Conservation (phyloP, 192 early-diverging fungal genomes). For the Radiomyces spectabilis region DNA sequence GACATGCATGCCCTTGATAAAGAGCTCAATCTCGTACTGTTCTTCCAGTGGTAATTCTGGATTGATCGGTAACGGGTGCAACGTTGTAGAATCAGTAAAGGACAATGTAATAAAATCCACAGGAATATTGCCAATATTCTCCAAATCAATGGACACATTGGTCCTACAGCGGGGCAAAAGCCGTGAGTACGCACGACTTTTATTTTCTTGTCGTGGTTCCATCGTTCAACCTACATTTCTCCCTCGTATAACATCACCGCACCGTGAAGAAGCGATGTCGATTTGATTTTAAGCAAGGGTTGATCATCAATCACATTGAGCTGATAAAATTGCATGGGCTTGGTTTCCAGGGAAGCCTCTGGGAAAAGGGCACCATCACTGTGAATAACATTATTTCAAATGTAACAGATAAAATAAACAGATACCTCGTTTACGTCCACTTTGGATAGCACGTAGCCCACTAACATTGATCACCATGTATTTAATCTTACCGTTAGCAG, state of each 20-base stretch:
- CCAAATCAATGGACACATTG: conserved; percentile 50
- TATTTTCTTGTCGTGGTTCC: no score
- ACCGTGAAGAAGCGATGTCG: conserved; percentile 47
- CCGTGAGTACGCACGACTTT: no score
- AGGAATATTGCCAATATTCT: conserved; percentile 67
- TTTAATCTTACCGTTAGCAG: no score
- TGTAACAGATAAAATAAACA: background rate
- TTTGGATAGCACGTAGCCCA: conserved; percentile 12
- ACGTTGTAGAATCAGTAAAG: conserved; percentile 45
- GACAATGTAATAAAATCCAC: conserved; percentile 62
- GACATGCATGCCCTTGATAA: conserved; percentile 43
- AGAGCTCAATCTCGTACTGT: conserved; percentile 71
- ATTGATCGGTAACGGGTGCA: conserved; percentile 16
- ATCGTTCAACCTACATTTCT: conserved; percentile 55
- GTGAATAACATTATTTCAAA: no score
- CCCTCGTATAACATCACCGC: conserved; percentile 82
- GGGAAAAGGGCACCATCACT: background rate
- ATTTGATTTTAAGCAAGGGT: conserved; percentile 62
- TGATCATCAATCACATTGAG: conserved; percentile 52
- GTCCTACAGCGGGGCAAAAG: no score
- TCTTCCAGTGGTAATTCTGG: conserved; percentile 54
- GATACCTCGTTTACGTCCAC: background rate
- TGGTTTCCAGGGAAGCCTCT: conserved; percentile 1
- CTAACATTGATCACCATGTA: no score
- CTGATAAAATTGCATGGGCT: conserved; percentile 12